Base-by-base conservation (phyloP, 495 filamentous ascomycete species). In the Cryomyces minteri region DNA sequence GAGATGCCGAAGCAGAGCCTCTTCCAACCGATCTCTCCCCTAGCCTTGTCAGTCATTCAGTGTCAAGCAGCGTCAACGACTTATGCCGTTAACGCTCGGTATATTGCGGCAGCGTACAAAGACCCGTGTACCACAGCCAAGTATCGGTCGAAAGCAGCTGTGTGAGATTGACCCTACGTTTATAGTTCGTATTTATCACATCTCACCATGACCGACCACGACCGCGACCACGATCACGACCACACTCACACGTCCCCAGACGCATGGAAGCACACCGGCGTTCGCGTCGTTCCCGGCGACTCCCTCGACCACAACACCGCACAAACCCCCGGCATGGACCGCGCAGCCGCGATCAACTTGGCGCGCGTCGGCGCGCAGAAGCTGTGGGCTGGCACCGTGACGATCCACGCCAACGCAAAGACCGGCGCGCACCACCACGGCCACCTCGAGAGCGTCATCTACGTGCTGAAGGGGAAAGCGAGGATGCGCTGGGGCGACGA, bases 341-440 rank as follows among this genome's bases (percentile, higher is more conserved):
- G 61, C 29, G 52, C 53, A 32, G 60, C 58, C 12, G 61, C 61
- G 7, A 54, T 64, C 39, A 61, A 62, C 56, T 54, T 61, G 32
- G 59, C 59, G 7, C 50, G 61, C 6, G 58, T 61, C 4, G 61
- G 61, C 1, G 61, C 61, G 4, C 54, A 64, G 46, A 61, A 61
- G 44, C 44, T 64, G 18, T 64, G 61, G 61, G 61, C 61, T 7
- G 61, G 61, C 1, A 64, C 61, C 4, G 61, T 64, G 31, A 57
- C 58, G 31, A 64, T 64, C 48, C 51, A 59, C 50, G 46, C 59
- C 4, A 47, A 62, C 45, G 61, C 61, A 25, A 64, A 64, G 48
- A 64, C 61, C 28, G 59, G 59, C 0, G 61, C 59, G 5, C 61
- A 64, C 45, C 61, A 64, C 40, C 61, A 64, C 46, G 61, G 61